A percentile compares a stretch with the other conserved stretches of the same genome.
phyloP scores from a whole-genome alignment of 1,139 yeast genomes.

The Lizanozyma gosingica region DNA sequence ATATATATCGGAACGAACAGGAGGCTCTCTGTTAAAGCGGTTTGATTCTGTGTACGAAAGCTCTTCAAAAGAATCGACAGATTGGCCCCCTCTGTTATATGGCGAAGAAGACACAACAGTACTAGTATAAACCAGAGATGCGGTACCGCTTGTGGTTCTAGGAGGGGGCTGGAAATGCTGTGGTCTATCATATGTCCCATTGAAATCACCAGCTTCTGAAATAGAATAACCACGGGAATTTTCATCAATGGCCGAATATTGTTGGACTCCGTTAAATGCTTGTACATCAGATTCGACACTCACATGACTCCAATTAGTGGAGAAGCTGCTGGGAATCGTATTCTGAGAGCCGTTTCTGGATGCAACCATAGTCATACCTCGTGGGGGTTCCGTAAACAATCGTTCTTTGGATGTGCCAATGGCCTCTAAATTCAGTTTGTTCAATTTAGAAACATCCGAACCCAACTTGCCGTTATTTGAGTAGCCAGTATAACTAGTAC shows the following conservation, averaged over 20 bases:
- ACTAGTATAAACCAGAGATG: not conserved
- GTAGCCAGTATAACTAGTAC: not conserved
- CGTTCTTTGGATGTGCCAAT: not conserved
- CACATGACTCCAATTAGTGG: not conserved
- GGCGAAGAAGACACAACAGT: not conserved
- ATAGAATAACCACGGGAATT: not conserved
- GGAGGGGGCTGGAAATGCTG: not conserved
- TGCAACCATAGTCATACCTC: not conserved
- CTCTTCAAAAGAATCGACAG: not conserved
- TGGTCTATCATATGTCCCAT: not conserved
- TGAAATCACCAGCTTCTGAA: not conserved
- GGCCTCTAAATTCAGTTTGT: not conserved
- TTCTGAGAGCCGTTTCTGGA: not conserved
- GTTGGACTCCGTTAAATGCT: not conserved
- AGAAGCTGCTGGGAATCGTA: not conserved
- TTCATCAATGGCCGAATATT: not conserved
- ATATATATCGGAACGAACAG: not conserved
- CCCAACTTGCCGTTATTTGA: too few species aligned
- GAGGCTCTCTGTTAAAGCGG: too few species aligned
- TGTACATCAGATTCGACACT: not conserved
- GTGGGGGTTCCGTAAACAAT: not conserved
- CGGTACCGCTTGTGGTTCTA: not conserved
- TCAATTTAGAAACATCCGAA: not conserved
- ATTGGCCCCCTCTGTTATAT: not conserved
- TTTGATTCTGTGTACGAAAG: not conserved